Conservation (phyloP, 1,284 basidiomycete species). For the Cystobasidium pallidum region DNA sequence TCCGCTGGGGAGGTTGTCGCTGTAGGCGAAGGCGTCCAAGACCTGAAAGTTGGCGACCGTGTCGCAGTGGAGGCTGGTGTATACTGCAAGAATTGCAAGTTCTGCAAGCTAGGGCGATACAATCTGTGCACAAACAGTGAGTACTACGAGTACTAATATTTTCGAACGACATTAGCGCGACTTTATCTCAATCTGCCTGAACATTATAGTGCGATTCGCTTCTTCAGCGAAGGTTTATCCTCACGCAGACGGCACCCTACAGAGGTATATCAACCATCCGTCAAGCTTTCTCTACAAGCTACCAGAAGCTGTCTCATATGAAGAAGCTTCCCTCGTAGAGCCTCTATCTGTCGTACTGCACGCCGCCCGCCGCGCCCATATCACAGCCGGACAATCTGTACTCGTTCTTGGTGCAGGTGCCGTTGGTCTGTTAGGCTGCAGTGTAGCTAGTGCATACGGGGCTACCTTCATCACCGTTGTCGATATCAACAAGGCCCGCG, state of each 20-base stretch:
- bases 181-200: neutral
- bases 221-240: slow-evolving; percentile 88
- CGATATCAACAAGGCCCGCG: slow-evolving; percentile 66
- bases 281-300: slow-evolving; percentile 81
- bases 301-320: slow-evolving; percentile 72
- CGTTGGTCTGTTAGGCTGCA: slow-evolving; percentile 78
- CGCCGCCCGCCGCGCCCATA: slow-evolving; percentile 70
- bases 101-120: slow-evolving; percentile 71
- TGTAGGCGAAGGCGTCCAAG: slow-evolving; percentile 58
- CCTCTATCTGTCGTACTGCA: slow-evolving; percentile 88
- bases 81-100: slow-evolving; percentile 69
- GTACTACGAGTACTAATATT: neutral
- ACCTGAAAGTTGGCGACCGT: slow-evolving; percentile 76
- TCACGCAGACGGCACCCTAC: slow-evolving; percentile 88
- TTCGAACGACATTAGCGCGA: neutral
- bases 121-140: slow-evolving; percentile 75
- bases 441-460: slow-evolving; percentile 53
- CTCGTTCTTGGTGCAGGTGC: slow-evolving; percentile 90
- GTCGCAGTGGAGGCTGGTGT: slow-evolving; percentile 94
- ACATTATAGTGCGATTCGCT: slow-evolving; percentile 75
- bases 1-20: slow-evolving; percentile 59
- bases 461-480: slow-evolving; percentile 49
- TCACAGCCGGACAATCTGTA: slow-evolving; percentile 68
- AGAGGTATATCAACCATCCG: slow-evolving; percentile 85
- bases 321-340: slow-evolving; percentile 83